Evolutionary conservation across 176 grass and related monocot species (phyloP).

Genomic region (Oryza officinalis): DNA sequence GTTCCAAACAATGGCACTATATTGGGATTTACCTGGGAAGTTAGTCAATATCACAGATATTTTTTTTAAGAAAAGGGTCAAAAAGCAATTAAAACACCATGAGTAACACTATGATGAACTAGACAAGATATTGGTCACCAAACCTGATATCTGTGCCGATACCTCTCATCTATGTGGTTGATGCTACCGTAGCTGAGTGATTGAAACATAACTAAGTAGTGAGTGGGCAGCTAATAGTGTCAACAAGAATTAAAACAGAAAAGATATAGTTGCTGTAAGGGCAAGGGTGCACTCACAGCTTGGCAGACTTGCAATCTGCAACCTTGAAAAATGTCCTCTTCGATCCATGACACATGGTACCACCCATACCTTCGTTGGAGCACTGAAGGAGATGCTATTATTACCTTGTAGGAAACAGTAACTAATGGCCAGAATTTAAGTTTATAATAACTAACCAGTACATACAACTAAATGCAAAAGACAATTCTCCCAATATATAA

Average conservation of each 20-base stretch:
- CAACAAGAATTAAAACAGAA: not conserved
- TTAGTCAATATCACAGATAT: not conserved
- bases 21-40: constrained; percentile 68
- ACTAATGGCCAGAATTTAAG: constrained; percentile 34
- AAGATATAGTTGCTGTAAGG: not conserved
- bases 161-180: constrained; percentile 62
- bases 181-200: constrained; percentile 59
- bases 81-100: not conserved
- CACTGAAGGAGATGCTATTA: constrained; percentile 11
- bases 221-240: too few relatives aligned
- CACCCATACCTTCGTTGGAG: constrained; percentile 75
- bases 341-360: constrained; percentile 71
- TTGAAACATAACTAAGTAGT: not conserved
- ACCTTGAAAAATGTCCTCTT: constrained; percentile 70
- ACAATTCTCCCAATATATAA: too few relatives aligned
- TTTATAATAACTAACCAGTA: constrained; percentile 9
- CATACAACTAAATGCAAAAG: too few relatives aligned
- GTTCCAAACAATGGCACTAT: constrained; percentile 67
- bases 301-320: constrained; percentile 65
- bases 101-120: not conserved
- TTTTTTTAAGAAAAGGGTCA: too few relatives aligned
- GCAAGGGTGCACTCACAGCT: constrained; percentile 56
- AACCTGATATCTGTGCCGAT: constrained; percentile 80
- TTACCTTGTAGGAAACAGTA: too few relatives aligned
- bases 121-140: not conserved